A percentile compares a stretch with the other conserved stretches of the same genome.
Conservation (phyloP, 2,329 filamentous ascomycete genomes). For the Fusarium piperis region DNA sequence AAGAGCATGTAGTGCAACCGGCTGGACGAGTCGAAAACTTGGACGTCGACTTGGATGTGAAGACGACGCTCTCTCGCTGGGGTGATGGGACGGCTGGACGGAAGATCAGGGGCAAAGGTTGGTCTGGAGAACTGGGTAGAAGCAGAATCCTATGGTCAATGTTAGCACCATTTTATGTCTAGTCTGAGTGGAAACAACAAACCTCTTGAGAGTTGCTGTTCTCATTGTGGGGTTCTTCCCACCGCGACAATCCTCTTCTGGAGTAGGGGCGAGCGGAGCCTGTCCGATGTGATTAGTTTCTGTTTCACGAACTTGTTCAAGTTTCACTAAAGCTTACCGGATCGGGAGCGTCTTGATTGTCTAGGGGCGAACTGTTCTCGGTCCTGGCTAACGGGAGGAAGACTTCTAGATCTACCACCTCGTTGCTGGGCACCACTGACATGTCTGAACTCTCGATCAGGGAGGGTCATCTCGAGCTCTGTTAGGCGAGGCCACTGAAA, state of each 20-base stretch:
- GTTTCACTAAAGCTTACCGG: slow-evolving; percentile 1
- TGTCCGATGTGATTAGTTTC: background rate
- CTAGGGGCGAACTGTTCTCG: background rate
- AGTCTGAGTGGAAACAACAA: background rate
- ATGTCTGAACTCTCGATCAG: background rate
- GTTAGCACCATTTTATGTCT: background rate
- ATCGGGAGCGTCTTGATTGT: background rate
- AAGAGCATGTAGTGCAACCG: slow-evolving; percentile 72
- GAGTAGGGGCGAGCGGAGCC: slow-evolving; percentile 16
- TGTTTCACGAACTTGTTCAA: background rate
- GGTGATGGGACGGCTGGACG: background rate
- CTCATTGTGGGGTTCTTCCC: background rate
- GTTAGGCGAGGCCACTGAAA: background rate
- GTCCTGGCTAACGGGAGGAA: background rate
- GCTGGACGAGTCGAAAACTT: slow-evolving; percentile 56
- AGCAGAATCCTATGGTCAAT: background rate
- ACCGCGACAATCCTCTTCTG: background rate
- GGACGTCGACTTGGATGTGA: slow-evolving; percentile 76
- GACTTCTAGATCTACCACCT: background rate
- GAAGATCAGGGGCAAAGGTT: background rate
- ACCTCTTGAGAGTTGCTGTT: background rate
- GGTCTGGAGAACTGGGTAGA: background rate
- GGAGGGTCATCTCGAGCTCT: background rate
- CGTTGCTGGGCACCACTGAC: background rate
- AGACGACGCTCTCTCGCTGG: background rate